Evolutionary conservation across 495 filamentous ascomycete species (phyloP), one percentile per base, ranked within the genome.

Genomic region (Aspergillus nanangensis): DNA sequence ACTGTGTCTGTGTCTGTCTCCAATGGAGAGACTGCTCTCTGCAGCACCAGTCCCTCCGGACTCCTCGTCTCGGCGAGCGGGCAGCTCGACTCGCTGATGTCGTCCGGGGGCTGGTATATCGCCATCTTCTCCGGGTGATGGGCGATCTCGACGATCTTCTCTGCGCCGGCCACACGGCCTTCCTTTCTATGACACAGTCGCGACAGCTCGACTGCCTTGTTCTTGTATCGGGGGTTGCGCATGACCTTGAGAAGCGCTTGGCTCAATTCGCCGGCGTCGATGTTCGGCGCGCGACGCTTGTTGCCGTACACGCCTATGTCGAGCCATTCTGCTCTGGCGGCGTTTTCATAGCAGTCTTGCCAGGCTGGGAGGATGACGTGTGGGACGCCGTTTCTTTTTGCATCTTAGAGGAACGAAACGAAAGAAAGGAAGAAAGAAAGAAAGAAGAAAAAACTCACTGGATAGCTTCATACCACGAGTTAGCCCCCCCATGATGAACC

Each of bases 401-500:
- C n/a, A n/a, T n/a, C n/a, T n/a, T n/a, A n/a, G n/a, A n/a, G n/a
- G n/a, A n/a, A n/a, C n/a, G n/a, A n/a, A n/a, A n/a, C n/a, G n/a
- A n/a, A n/a, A n/a, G n/a, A n/a, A n/a, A n/a, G n/a, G n/a, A n/a
- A n/a, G n/a, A n/a, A n/a, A n/a, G n/a, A n/a, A n/a, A n/a, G n/a
- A n/a, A n/a, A n/a, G n/a, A n/a, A n/a, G n/a, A n/a, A n/a, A n/a
- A n/a, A 21, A 65, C 65, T 47, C 61, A 79, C 74, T 67, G 67
- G 36, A 76, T 65, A 2, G 71, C 73, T 48, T 80, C 76, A 43
- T 74, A 71, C 38, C 66, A 80, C n/a, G 67, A 75, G 29, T 76
- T 76, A 0, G 72, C 65, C 18, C 76, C 75, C 4, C 76, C 76
- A 48, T 80, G 76, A 42, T 78, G 73, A 4, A 78, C 72, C 21